Evolutionary conservation across 257 asterid genomes (phyloP), one percentile per base, ranked within the genome.

Genomic region (Agastache rugosa): DNA sequence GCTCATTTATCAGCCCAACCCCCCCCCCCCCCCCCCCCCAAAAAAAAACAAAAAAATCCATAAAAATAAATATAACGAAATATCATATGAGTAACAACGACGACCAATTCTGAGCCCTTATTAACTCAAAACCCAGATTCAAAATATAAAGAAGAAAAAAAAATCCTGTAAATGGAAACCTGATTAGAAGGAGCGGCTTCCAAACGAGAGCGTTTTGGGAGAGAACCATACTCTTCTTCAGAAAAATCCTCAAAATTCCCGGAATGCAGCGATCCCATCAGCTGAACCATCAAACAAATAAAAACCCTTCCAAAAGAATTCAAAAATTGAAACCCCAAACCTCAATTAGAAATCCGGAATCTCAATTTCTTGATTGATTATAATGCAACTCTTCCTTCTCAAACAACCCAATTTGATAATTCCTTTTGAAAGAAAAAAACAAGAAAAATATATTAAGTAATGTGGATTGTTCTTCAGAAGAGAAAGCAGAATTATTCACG

Each of bases 201-300:
- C 16, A 47, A 56, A 53, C 84, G 83, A 68, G 84, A 69, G 29
- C 97, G 91, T 74, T 91, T 91, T 23, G 75, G 25, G 47, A 81
- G 81, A 65, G 83, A 87, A n/a, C 68, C 89, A 44, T 79, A 74
- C 79, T 79, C 78, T 25, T 83, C 91, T 62, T 89, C 93, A 8
- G 72, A 20, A 55, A 77, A 78, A 75, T 85, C 92, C 58, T 82
- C 88, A 39, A 69, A 62, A 11, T 71, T 62, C 56, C 61, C 87
- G 9, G 72, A 68, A 68, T 45, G 80, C 79, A 79, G 76, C 67
- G 89, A 80, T 68, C 74, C 79, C 87, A 79, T 81, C 83, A 76
- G 81, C 70, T 88, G 79, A 55, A 80, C 84, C 85, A 84, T 82
- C 79, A 75, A 69, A 4, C 34, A 11, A 34, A 65, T 25, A 47